These are phyloP conservation scores for Fusarium sp. DNA, from an alignment of 2,329 filamentous ascomycete species.

Conservation along the genomic window DNA sequence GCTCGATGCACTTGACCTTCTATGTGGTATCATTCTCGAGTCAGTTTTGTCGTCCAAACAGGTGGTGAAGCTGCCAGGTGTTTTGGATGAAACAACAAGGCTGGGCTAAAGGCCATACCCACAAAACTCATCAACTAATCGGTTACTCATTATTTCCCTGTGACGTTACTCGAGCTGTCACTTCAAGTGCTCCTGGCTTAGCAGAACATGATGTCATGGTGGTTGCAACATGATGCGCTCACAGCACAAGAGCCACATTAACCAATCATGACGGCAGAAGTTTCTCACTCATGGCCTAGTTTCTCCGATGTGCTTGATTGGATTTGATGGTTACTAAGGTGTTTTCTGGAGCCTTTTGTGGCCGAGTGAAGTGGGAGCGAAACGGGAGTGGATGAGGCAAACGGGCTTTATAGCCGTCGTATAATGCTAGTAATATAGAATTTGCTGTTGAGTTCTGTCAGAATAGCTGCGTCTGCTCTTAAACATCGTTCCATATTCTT, in stretches of 20 bases:
- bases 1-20: neutral
- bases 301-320: too few species aligned
- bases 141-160: rapidly evolving
- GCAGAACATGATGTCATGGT: conserved; percentile 18
- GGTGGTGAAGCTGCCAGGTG: neutral
- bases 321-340: too few species aligned
- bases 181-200: neutral
- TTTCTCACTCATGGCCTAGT: too few species aligned
- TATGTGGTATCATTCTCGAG: neutral
- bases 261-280: too few species aligned
- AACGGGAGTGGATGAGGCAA: too few species aligned
- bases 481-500: too few species aligned
- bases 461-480: too few species aligned
- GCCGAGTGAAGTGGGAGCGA: too few species aligned
- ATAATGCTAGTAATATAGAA: too few species aligned
- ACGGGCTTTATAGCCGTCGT: too few species aligned
- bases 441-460: too few species aligned
- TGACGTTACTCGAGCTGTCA: neutral
- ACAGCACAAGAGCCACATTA: neutral
- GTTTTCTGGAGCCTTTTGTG: too few species aligned
- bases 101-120: neutral
- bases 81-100: neutral
- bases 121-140: neutral
- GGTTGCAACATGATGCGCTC: conserved; percentile 11
- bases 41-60: neutral